Base-by-base conservation (phyloP, 495 filamentous ascomycete genomes). In the Cairneyella variabilis region DNA sequence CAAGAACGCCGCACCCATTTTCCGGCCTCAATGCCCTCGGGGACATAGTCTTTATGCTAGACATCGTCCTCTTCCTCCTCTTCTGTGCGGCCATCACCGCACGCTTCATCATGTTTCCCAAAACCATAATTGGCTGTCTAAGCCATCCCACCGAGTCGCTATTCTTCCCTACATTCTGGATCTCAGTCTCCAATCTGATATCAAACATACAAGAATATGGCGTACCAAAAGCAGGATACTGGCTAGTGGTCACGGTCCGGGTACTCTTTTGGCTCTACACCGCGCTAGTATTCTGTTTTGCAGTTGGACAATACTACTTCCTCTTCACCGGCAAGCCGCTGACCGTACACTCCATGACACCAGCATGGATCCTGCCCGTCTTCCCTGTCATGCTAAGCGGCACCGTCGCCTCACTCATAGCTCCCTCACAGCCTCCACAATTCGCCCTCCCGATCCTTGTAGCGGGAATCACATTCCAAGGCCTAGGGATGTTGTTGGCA, bases 131-230 rank as follows among this genome's bases (percentile, higher is more conserved):
- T 9, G 65, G 73, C 23, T 85, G 83, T 16, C 68, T 88, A 45
- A 71, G 70, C 0, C 81, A 84, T 41, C 80, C 83, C 2, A 70
- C 76, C 2, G 85, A 89, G 58, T 79, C 80, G 3, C 75, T 88
- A 21, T 88, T 86, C 71, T 72, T 88, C 41, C 73, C 80, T 18
- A 82, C 83, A 10, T 82, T 86, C 56, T 84, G 78, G 58, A 75
- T 89, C 9, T 82, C 80, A 4, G 51, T 85, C 10, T 78, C 82
- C 14, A 81, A 81, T 22, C 76, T 87, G 48, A 71, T 88, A 30
- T 70, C 72, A 14, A 78, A 80, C 18, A 74, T 83, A 3, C 75
- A 80, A 34, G 66, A 68, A n/a, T 87, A 86, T 64, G 82, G 80
- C 46, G 69, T 84, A 26, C 66, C 71, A 54, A 56, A 69, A 5